These are phyloP conservation scores for Arthrobotrys iridis DNA, from an alignment of 2,329 filamentous ascomycete species.

Conservation along the genomic window DNA sequence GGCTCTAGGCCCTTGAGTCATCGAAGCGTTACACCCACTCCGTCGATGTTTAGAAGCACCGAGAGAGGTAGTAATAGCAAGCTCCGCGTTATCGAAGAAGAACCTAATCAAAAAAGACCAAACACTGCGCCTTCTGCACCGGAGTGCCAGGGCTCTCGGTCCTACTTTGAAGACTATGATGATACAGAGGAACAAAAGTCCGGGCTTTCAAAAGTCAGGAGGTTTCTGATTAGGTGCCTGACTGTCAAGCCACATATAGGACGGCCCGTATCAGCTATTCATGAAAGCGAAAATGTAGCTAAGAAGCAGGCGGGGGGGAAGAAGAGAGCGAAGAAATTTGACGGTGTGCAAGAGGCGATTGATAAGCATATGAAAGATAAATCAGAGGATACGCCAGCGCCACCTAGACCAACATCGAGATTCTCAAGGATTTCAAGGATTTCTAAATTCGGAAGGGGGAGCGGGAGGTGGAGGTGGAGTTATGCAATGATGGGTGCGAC, in stretches of 20 bases:
- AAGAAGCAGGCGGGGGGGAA: neutral
- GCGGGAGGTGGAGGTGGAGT: slow-evolving; percentile 30
- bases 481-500: slow-evolving; percentile 30
- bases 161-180: slow-evolving; percentile 43
- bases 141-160: slow-evolving; percentile 22
- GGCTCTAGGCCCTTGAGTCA: neutral
- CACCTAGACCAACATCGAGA: slow-evolving; percentile 20
- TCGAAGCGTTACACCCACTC: slow-evolving; percentile 22
- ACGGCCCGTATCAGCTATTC: neutral
- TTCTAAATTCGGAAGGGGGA: neutral
- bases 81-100: slow-evolving; percentile 31
- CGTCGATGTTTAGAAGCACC: slow-evolving; percentile 28
- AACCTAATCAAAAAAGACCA: slow-evolving; percentile 15
- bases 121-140: slow-evolving; percentile 19
- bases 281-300: neutral
- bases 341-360: slow-evolving; percentile 3
- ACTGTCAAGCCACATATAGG: slow-evolving; percentile 2
- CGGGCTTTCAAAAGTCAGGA: slow-evolving; percentile 14
- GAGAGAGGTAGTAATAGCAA: neutral
- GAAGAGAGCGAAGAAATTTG: slow-evolving; percentile 7
- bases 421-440: slow-evolving; percentile 16
- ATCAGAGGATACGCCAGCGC: slow-evolving; percentile 25
- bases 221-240: slow-evolving; percentile 12
- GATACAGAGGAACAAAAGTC: slow-evolving; percentile 7
- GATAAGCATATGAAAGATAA: slow-evolving; percentile 18